Evolutionary conservation across 139 green algal genomes (phyloP), one percentile per base, ranked within the genome.

Genomic region (Spirogloea muscicola): DNA sequence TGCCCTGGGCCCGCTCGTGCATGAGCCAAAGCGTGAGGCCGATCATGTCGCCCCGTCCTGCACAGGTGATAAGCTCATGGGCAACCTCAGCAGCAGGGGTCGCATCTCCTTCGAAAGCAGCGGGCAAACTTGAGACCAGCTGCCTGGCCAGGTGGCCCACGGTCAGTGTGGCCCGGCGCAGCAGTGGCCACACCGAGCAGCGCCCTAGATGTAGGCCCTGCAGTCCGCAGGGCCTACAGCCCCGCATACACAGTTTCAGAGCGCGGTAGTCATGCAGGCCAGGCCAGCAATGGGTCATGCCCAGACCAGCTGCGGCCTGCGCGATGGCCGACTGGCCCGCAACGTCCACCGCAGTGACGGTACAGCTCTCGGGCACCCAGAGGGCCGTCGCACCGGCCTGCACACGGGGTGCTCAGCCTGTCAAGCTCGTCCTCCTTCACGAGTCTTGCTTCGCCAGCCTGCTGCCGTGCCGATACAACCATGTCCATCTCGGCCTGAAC

Each of bases 21-120:
- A 94, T 72, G 3, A 97, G 83, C 90, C 91, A 96, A 13, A 97
- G 84, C 21, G 93, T 86, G 1, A 97, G 80, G 1, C 81, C 86
- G 1, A 91, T 79, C 25, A 97, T 84, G 83, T 97, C 91, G 49
- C 84, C 84, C 29, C 82, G 72, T 1, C 86, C 84, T 27, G 67
- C 13, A 9, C 5, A 68, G 36, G 16, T 10, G n/a, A 29, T 16
- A 21, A 58, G 27, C n/a, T 5, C 29, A 68, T 57, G 18, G 59
- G 27, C 27, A 57, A 16, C 55, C 10, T 10, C 13, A 38, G 29
- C 55, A 44, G 29, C 9, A 64, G 31, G 10, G 13, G 55, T 10
- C 33, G 16, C 10, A 64, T 38, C 29, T 44, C 33, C 31, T 64
- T 13, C 55, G 10, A 64, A 38, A 16, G 13, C 55, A 9, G 13